Conservation (phyloP, 805 yeast species). For the Saccharomycopsis lassenensis region DNA sequence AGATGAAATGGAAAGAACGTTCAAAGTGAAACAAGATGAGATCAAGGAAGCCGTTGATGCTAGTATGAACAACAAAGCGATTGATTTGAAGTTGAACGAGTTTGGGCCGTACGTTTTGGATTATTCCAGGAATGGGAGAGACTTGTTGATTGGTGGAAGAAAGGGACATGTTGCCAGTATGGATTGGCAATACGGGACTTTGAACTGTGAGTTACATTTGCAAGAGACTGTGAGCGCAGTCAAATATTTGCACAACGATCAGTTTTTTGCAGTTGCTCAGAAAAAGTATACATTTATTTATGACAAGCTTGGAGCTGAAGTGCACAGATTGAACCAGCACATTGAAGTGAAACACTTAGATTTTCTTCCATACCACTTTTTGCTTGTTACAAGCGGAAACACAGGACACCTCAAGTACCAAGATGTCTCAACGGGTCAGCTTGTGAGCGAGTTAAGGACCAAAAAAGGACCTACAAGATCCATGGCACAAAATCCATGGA, state of each 20-base stretch:
- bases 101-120: constrained; percentile 82
- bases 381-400: constrained; percentile 80
- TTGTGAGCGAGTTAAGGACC: constrained; percentile 76
- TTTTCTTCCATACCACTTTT: constrained; percentile 85
- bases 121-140: constrained; percentile 82
- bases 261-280: constrained; percentile 93
- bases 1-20: constrained; percentile 84
- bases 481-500: constrained; percentile 89
- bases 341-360: constrained; percentile 74
- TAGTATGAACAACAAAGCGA: constrained; percentile 61
- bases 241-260: constrained; percentile 83
- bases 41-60: constrained; percentile 66
- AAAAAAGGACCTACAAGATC: constrained; percentile 84
- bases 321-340: constrained; percentile 86
- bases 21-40: constrained; percentile 72
- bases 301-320: constrained; percentile 82
- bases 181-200: constrained; percentile 85
- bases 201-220: constrained; percentile 72
- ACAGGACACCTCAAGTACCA: constrained; percentile 86
- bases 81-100: constrained; percentile 60
- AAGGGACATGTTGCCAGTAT: constrained; percentile 94
- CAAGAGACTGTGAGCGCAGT: constrained; percentile 89
- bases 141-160: constrained; percentile 70
- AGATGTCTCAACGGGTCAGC: constrained; percentile 86
- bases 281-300: constrained; percentile 88